phyloP scores from a whole-genome alignment of 2,329 filamentous ascomycete genomes.

The Ustilaginoidea virens region DNA sequence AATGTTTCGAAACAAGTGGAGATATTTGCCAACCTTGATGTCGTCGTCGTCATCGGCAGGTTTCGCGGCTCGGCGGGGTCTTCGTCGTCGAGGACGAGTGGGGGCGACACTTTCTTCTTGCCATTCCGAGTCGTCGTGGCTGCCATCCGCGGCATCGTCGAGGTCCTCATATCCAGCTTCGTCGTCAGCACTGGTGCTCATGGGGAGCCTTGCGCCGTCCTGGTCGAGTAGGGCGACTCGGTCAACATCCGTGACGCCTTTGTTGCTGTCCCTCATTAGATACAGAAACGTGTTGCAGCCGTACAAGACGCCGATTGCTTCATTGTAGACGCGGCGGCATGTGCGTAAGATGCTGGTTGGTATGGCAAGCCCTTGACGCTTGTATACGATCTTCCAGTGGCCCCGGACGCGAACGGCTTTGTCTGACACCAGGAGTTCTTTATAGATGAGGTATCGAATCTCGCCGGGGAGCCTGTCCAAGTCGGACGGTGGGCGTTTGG shows the following conservation, averaged over 20 bases:
- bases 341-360: slow-evolving; percentile 21
- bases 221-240: slow-evolving; percentile 7
- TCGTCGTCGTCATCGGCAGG: slow-evolving; percentile 1
- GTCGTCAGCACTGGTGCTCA: background rate
- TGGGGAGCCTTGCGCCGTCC: background rate
- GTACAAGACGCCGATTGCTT: slow-evolving; percentile 28
- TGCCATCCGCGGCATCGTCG: slow-evolving; percentile 3
- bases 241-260: slow-evolving; percentile 7
- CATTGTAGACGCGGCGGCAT: slow-evolving; percentile 17
- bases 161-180: slow-evolving; percentile 1
- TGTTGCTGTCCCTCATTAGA: slow-evolving; percentile 22
- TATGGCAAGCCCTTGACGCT: slow-evolving; percentile 14
- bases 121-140: slow-evolving; percentile 6
- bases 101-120: slow-evolving; percentile 2
- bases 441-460: slow-evolving; percentile 16
- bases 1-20: slow-evolving; percentile 24
- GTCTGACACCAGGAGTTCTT: slow-evolving; percentile 15
- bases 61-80: background rate
- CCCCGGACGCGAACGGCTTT: slow-evolving; percentile 18
- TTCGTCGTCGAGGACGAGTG: background rate
- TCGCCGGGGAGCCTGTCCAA: slow-evolving; percentile 12
- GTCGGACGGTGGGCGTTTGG: background rate
- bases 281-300: slow-evolving; percentile 33
- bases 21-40: slow-evolving; percentile 20
- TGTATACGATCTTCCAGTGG: slow-evolving; percentile 18